These are phyloP conservation scores for Penicillium macrosclerotiorum DNA, from an alignment of 495 filamentous ascomycete species.

Conservation along the genomic window DNA sequence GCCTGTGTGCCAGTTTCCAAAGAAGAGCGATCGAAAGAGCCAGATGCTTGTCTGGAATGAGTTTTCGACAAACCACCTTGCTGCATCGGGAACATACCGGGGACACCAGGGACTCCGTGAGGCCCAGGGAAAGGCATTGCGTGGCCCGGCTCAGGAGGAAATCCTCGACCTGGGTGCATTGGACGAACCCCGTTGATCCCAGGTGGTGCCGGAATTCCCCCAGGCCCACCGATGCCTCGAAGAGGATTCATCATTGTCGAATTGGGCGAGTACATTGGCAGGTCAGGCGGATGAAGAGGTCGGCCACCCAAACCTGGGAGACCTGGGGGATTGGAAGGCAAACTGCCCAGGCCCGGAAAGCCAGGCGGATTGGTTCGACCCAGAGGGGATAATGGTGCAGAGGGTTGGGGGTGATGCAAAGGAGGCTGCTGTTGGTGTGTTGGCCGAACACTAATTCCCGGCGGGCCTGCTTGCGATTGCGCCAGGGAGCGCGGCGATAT, in stretches of 20 bases:
- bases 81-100: slow-evolving; percentile 33
- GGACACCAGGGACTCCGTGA: slow-evolving; percentile 33
- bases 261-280: slow-evolving; percentile 57
- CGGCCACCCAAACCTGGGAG: slow-evolving; percentile 49
- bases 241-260: slow-evolving; percentile 42
- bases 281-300: slow-evolving; percentile 40
- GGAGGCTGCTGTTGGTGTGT: slow-evolving; percentile 33
- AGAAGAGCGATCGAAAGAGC: slow-evolving; percentile 54
- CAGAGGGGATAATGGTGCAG: slow-evolving; percentile 53
- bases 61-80: slow-evolving; percentile 39
- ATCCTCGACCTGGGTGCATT: slow-evolving; percentile 61
- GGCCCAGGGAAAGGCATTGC: slow-evolving; percentile 35
- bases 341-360: slow-evolving; percentile 44
- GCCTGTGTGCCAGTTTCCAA: slow-evolving; percentile 40
- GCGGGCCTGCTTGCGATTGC: slow-evolving; percentile 34
- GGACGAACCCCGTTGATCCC: slow-evolving; percentile 59
- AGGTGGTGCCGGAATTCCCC: slow-evolving; percentile 57
- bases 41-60: slow-evolving; percentile 61
- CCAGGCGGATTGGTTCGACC: slow-evolving; percentile 53
- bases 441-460: slow-evolving; percentile 30
- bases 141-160: slow-evolving; percentile 53
- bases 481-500: slow-evolving; percentile 42
- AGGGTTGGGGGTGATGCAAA: slow-evolving; percentile 49
- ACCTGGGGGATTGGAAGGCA: slow-evolving; percentile 55
- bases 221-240: slow-evolving; percentile 54